A percentile compares a stretch with the other conserved stretches of the same genome.
These are phyloP conservation scores for Boletales sp. DNA, from an alignment of 768 basidiomycete genomes.

Conservation along the genomic window DNA sequence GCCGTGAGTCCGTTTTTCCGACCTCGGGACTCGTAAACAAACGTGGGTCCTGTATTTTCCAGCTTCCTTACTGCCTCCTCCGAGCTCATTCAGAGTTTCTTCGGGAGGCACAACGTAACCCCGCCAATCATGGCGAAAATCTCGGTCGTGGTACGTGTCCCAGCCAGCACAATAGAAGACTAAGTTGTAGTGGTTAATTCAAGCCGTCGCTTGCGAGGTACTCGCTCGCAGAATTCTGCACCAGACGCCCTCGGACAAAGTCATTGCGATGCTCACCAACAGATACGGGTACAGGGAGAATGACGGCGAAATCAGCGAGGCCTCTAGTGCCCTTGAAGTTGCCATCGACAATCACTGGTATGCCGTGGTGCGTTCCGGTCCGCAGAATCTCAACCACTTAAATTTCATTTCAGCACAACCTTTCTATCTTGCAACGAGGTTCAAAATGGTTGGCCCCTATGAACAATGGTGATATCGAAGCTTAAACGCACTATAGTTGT, in stretches of 20 bases:
- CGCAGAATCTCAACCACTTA: not conserved
- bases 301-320: conserved; percentile 75
- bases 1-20: conserved; percentile 49
- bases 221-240: conserved; percentile 81
- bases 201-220: conserved; percentile 81
- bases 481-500: conserved; percentile 51
- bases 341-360: conserved; percentile 94
- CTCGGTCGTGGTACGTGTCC: conserved; percentile 59
- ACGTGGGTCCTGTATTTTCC: not conserved
- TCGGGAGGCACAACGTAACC: conserved; percentile 75
- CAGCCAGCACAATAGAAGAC: not conserved
- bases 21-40: not conserved
- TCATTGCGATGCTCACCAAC: conserved; percentile 71
- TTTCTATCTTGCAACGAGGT: conserved; percentile 85
- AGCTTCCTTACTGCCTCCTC: conserved; percentile 83
- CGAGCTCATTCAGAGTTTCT: conserved; percentile 78
- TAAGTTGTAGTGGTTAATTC: not conserved
- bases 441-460: conserved; percentile 57
- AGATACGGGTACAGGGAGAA: conserved; percentile 67
- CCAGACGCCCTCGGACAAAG: conserved; percentile 54
- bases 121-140: conserved; percentile 87
- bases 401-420: conserved; percentile 49
- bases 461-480: not conserved
- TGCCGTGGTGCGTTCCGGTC: not conserved
- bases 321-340: conserved; percentile 76